phyloP scores from a whole-genome alignment of 768 basidiomycete genomes.

The Hericium coralloides region DNA sequence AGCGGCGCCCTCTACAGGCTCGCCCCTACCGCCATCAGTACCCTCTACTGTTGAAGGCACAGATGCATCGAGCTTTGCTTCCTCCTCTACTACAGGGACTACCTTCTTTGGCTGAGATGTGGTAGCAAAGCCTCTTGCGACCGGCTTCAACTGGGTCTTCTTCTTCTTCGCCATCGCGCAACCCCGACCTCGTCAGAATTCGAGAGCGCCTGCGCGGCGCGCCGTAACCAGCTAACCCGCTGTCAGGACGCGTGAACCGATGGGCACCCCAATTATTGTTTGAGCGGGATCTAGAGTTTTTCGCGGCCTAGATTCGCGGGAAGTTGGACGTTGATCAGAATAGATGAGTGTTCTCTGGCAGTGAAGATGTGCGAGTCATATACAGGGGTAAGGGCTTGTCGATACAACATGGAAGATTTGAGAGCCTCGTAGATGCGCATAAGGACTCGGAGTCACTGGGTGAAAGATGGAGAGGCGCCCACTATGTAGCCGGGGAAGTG shows the following conservation, averaged over 20 bases:
- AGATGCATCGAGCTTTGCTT: background rate
- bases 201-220: background rate
- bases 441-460: no score
- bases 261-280: background rate
- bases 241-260: background rate
- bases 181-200: background rate
- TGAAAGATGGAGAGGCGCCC: no score
- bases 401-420: no score
- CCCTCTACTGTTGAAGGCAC: background rate
- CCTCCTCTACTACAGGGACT: constrained; percentile 21
- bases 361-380: no score
- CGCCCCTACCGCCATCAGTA: background rate
- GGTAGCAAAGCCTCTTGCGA: constrained; percentile 71
- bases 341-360: no score
- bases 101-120: constrained; percentile 78
- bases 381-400: no score
- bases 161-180: constrained; percentile 71
- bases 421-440: no score
- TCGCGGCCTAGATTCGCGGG: background rate
- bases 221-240: constrained; percentile 1
- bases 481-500: no score
- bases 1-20: background rate
- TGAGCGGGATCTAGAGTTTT: background rate
- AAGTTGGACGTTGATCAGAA: no score
- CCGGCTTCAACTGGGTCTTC: constrained; percentile 70